phyloP scores from a whole-genome alignment of 1,284 basidiomycete genomes.

The Rhodofomes roseus region DNA sequence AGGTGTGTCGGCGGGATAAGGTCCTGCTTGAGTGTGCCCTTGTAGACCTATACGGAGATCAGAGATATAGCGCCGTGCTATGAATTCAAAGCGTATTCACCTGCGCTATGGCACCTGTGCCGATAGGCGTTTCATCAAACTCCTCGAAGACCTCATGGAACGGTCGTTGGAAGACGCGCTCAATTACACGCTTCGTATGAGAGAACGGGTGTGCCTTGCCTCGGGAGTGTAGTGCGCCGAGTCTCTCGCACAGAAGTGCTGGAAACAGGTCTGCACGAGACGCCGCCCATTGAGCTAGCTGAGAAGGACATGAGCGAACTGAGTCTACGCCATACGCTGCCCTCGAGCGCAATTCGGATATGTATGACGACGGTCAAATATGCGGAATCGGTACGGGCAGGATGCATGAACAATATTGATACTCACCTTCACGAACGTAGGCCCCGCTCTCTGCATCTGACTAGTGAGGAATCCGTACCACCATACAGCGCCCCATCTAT shows the following conservation, averaged over 20 bases:
- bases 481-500: constrained; percentile 87
- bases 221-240: constrained; percentile 88
- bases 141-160: constrained; percentile 93
- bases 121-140: constrained; percentile 86
- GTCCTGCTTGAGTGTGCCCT: constrained; percentile 79
- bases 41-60: constrained; percentile 63
- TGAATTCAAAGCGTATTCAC: constrained; percentile 36
- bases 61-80: not conserved
- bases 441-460: constrained; percentile 93
- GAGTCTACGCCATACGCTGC: not conserved
- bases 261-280: constrained; percentile 95
- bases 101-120: constrained; percentile 97
- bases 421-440: constrained; percentile 93
- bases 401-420: not conserved
- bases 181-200: constrained; percentile 84
- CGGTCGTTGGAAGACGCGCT: constrained; percentile 76
- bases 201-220: constrained; percentile 80
- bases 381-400: too few relatives aligned
- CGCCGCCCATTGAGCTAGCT: constrained; percentile 98
- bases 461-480: constrained; percentile 91
- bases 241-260: constrained; percentile 80
- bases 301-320: constrained; percentile 1
- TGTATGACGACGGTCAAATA: too few relatives aligned
- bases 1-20: constrained; percentile 82
- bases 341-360: not conserved